Evolutionary conservation across 164 flowering plant genomes (phyloP), one percentile per base, ranked within the genome.

Genomic region (Euptelea pleiosperma): DNA sequence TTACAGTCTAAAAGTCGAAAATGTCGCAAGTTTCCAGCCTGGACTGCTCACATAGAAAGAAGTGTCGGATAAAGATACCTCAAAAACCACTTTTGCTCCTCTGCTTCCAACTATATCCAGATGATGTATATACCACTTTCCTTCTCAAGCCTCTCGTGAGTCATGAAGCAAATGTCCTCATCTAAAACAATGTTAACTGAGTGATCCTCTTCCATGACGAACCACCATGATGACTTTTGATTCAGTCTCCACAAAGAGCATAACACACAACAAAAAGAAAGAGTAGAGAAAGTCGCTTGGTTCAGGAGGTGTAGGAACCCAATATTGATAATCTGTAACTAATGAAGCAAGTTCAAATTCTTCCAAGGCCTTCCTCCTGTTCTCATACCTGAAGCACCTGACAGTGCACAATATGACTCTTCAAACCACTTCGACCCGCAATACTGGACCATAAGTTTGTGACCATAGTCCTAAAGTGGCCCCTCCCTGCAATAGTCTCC

Each of bases 331-430:
- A 29, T 12, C 14, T 8, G 28, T 22, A 45, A 45, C 50, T 31
- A 35, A 24, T 39, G 6, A 39, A 41, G 15, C 14, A 4, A n/a
- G 28, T 4, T 40, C n/a, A 42, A 29, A 26, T 25, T 56, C 25
- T 41, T 19, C 34, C 43, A 29, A 45, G 22, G 30, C 22, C 11
- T 5, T 18, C 36, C 56, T 59, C 31, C 43, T n/a, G 9, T 39
- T 64, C 47, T 91, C 75, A 91, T 30, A 89, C 98, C 74, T 85
- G 92, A 69, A 91, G 98, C 49, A 91, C 98, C 73, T 89, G 98
- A 69, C 96, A 91, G 48, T 91, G 98, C 57, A 91, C 83, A 64
- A 91, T 91, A 63, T 86, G 95, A 71, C 89, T 89, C 77, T 74
- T 91, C 67, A 79, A 57, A 30, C 94, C 84, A 56, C 73, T 75